Percentiles rank a stretch among this genome's conserved stretches.
These are phyloP conservation scores for Agrocybe chaxingu DNA, from an alignment of 768 basidiomycete genomes.

Conservation along the genomic window DNA sequence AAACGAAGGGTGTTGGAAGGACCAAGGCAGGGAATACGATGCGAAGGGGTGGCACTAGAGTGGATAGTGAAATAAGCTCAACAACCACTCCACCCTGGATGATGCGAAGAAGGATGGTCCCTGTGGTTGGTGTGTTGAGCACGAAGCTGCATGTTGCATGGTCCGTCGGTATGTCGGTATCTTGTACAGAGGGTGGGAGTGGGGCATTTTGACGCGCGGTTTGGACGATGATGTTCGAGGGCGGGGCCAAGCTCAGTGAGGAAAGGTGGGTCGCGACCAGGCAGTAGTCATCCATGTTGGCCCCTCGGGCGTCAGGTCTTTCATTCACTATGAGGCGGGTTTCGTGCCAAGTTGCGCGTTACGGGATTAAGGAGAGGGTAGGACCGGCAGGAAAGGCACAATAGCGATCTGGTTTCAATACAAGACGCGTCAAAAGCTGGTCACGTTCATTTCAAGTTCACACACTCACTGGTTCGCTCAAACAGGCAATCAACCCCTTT, in stretches of 20 bases:
- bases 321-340: neutral
- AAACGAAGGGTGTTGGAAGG: conserved; percentile 61
- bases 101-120: conserved; percentile 70
- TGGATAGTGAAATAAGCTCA: conserved; percentile 74
- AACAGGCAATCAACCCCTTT: neutral
- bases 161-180: conserved; percentile 53
- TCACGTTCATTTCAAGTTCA: conserved; percentile 19
- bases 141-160: conserved; percentile 69
- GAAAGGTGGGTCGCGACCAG: conserved; percentile 63
- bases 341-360: neutral
- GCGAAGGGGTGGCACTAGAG: conserved; percentile 62
- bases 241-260: conserved; percentile 53
- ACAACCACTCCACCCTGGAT: conserved; percentile 71
- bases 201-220: conserved; percentile 57
- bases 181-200: conserved; percentile 37
- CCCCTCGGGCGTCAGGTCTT: neutral
- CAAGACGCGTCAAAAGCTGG: conserved; percentile 22
- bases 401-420: conserved; percentile 4
- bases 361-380: conserved; percentile 3
- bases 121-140: conserved; percentile 53
- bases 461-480: conserved; percentile 11
- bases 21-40: conserved; percentile 75
- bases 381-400: conserved; percentile 2
- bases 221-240: conserved; percentile 50
- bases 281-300: conserved; percentile 34